A percentile compares a stretch with the other conserved stretches of the same genome.
These are phyloP conservation scores for Acacia crassicarpa DNA, from an alignment of 306 rosid species.

Conservation along the genomic window DNA sequence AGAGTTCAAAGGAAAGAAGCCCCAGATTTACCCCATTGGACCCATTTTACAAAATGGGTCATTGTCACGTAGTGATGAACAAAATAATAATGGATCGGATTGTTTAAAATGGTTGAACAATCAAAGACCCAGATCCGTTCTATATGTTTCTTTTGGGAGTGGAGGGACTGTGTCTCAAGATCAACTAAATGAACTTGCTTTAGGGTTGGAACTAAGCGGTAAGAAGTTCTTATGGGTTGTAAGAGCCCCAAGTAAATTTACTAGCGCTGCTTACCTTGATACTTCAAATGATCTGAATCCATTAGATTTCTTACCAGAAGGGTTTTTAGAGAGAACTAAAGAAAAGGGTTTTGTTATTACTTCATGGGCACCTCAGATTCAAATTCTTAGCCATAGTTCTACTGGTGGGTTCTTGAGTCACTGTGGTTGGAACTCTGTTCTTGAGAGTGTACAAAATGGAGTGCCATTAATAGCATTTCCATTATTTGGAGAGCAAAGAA, in stretches of 20 bases:
- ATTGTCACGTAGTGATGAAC: background rate
- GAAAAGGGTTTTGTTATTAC: background rate
- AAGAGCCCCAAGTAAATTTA: background rate
- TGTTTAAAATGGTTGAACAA: background rate
- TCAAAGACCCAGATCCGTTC: background rate
- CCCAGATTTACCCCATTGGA: background rate
- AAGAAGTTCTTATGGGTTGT: background rate
- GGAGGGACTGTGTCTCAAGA: background rate
- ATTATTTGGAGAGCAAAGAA: background rate
- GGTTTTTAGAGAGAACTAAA: background rate
- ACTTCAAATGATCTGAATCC: background rate
- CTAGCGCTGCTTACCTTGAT: background rate
- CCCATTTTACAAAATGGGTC: background rate
- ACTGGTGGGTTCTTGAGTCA: background rate
- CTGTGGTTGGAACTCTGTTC: background rate
- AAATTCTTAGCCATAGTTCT: background rate
- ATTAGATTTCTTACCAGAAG: background rate
- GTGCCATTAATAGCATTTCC: background rate
- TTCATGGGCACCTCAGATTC: background rate
- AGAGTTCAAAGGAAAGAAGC: background rate
- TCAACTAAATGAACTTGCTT: background rate
- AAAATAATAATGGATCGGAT: background rate
- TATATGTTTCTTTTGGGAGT: background rate
- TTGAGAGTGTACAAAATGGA: background rate
- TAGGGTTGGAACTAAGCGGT: background rate